These are phyloP conservation scores for Arthrobotrys iridis DNA, from an alignment of 2,329 filamentous ascomycete genomes.

Conservation along the genomic window DNA sequence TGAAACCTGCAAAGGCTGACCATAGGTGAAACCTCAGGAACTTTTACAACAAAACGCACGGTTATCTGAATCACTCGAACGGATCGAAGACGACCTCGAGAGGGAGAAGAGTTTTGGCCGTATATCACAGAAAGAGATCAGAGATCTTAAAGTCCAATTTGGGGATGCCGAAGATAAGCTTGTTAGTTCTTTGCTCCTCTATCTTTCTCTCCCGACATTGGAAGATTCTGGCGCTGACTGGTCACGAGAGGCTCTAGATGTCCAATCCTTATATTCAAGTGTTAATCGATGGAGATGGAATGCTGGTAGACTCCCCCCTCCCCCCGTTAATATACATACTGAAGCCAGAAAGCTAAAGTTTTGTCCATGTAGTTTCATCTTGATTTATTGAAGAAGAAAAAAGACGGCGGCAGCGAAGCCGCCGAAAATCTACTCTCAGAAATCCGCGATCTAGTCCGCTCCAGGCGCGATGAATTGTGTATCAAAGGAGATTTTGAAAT, in stretches of 20 bases:
- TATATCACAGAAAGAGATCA: conserved; percentile 47
- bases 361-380: conserved; percentile 67
- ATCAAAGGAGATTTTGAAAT: conserved; percentile 62
- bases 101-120: conserved; percentile 45
- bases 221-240: conserved; percentile 2
- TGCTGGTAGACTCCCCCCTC: conserved; percentile 65
- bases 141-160: conserved; percentile 32
- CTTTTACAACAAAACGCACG: conserved; percentile 50
- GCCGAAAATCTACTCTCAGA: conserved; percentile 57
- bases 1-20: no score
- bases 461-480: conserved; percentile 38
- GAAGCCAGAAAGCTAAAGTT: conserved; percentile 20
- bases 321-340: conserved; percentile 33
- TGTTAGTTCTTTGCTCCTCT: conserved; percentile 2
- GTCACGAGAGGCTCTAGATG: conserved; percentile 27
- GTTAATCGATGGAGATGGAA: conserved; percentile 72
- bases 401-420: conserved; percentile 62
- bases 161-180: conserved; percentile 49
- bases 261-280: conserved; percentile 69
- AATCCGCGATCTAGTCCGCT: conserved; percentile 49
- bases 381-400: conserved; percentile 67
- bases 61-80: conserved; percentile 45
- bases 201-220: neutral
- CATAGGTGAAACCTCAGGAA: no score
- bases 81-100: conserved; percentile 47